phyloP scores from a whole-genome alignment of 2,329 filamentous ascomycete species.

The Colletotrichum liriopes region DNA sequence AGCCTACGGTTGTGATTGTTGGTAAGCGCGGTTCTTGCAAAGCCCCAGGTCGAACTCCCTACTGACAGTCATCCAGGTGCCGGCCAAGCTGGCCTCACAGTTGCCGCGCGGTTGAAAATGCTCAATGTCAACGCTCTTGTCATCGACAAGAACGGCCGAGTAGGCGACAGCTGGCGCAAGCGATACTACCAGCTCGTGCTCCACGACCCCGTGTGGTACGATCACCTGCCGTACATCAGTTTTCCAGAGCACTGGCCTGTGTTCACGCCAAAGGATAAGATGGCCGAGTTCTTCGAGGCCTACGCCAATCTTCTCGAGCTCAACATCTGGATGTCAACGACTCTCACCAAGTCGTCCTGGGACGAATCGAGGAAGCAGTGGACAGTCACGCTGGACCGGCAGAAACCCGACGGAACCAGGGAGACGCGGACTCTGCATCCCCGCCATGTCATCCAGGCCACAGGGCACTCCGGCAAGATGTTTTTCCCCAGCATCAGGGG shows the following conservation, averaged over 20 bases:
- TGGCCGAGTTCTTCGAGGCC: slow-evolving; percentile 75
- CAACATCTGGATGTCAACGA: slow-evolving; percentile 73
- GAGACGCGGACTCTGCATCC: slow-evolving; percentile 72
- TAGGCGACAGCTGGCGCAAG: slow-evolving; percentile 74
- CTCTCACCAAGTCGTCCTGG: slow-evolving; percentile 62
- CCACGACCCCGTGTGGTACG: slow-evolving; percentile 75
- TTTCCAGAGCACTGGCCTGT: slow-evolving; percentile 76
- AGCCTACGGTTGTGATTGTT: slow-evolving; percentile 44
- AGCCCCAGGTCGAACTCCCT: slow-evolving; percentile 12
- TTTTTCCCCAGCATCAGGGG: slow-evolving; percentile 69
- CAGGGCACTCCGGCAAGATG: slow-evolving; percentile 78
- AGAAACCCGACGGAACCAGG: slow-evolving; percentile 57
- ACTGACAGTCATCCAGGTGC: slow-evolving; percentile 43
- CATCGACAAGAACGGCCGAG: slow-evolving; percentile 64
- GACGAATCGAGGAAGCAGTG: slow-evolving; percentile 65
- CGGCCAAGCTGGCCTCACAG: slow-evolving; percentile 69
- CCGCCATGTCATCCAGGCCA: slow-evolving; percentile 76
- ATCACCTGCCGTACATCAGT: slow-evolving; percentile 72
- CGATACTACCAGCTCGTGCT: slow-evolving; percentile 71
- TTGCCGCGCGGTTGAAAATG: slow-evolving; percentile 69
- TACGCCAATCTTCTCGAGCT: slow-evolving; percentile 75
- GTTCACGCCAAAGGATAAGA: slow-evolving; percentile 78
- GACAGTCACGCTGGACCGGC: slow-evolving; percentile 69
- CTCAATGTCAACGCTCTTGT: slow-evolving; percentile 66
- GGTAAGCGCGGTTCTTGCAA: slow-evolving; percentile 31